Base-by-base conservation (phyloP, 1,139 yeast genomes). In the Scheffersomyces quercinus region DNA sequence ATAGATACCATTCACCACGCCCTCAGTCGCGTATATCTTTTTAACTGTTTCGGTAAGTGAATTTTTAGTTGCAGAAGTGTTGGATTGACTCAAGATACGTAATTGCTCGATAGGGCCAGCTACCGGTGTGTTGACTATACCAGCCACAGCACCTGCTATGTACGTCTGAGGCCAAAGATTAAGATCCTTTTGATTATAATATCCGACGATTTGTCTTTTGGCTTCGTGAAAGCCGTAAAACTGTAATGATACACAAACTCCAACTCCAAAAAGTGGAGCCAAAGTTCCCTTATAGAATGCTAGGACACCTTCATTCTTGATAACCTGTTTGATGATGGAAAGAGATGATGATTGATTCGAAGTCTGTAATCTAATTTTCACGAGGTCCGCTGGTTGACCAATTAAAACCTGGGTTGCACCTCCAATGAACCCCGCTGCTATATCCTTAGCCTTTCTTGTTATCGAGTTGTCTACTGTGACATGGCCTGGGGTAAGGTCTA, bases 171-270 rank as follows among this genome's bases (percentile, higher is more conserved):
- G 77, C 75, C 77, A 71, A 36, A 79, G 67, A 36, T 77, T 77
- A 45, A 84, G 62, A 37, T 68, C 68, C 20, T 52, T 50, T 39
- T 63, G 65, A 7, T 60, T 56, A 38, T 54, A 56, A 16, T 49
- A 50, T 20, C 58, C 64, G 35, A 79, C 57, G 8, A 85, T 54
- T 56, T 80, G 87, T 48, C 95, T 69, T 56, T 82, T 82, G 28
- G 89, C 79, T 56, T 85, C 95, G 57, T 84, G 89, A 58, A 85
- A 86, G 4, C 91, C 89, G 53, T 84, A 85, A 59, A 85, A 85
- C 57, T 85, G 90, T 28, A 83, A 69, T 4, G 88, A 82, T 3
- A 84, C 90, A 65, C 91, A 85, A 2, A 79, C 85, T 1, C 90
- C 90, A 3, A 84, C 90, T 2, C 85, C 81, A 44, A 78, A 61